Base-by-base conservation (phyloP, 2,329 filamentous ascomycete species). In the Penicillium paneum region DNA sequence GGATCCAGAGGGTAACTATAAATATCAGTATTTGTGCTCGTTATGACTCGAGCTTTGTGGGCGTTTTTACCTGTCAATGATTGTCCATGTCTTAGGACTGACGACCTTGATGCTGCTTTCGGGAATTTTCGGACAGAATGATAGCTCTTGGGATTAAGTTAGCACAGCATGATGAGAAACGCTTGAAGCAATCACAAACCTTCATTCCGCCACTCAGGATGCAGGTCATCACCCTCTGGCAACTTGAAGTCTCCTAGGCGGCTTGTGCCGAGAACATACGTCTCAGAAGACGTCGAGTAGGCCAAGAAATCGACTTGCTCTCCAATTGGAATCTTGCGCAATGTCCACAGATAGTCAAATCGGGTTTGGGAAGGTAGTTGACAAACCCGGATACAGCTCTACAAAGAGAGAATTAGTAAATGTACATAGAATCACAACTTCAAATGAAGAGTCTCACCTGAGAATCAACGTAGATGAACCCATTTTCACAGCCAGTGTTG, bases 151-250 rank as follows among this genome's bases (percentile, higher is more conserved):
- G 41, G 15, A 17, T 58, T 42, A 28, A 55, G 60, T 63, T 50
- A 50, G 49, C 31, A 46, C 7, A 19, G 45, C 10, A 19, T 11
- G 24, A 36, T 28, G 15, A 15, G n/a, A 29, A 12, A 36, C 3
- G 28, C 21, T 17, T 19, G 15, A 28, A 50, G 7, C 41, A 29
- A 24, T 31, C n/a, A 59, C 49, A 79, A 75, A 70, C 84, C 79
- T 72, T 95, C 92, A 58, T 83, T 83, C 21, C 86, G 83, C 84
- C 91, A 93, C 59, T 94, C 89, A 34, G 83, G 80, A 59, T 95
- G 89, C 58, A 90, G 85, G 55, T 96, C 87, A 60, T 92, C 92
- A 62, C 96, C 91, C 49, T 89, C 89, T 1, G 91, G 90, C 21
- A 97, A 81, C 70, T 91, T 88, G 68, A 96, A 97, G 3, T 86